phyloP scores from a whole-genome alignment of 106 monocot species.

The Gastrodia elata region DNA sequence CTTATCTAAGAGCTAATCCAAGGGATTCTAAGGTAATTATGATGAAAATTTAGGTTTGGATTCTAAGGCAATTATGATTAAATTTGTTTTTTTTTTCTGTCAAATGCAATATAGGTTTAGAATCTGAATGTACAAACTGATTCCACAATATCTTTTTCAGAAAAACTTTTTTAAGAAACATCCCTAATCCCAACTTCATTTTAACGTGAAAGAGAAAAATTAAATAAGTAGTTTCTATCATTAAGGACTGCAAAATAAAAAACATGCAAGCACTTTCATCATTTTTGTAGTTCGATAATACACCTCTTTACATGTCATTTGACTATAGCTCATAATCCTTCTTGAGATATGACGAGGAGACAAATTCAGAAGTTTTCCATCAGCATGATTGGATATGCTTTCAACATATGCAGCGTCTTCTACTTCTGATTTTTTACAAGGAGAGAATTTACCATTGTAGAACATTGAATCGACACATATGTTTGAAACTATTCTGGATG shows the following conservation, averaged over 20 bases:
- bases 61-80: no score
- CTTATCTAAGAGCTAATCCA: no score
- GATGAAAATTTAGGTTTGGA: no score
- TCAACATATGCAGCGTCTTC: slow-evolving; percentile 27
- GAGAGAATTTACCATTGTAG: slow-evolving; percentile 71
- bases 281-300: slow-evolving; percentile 7
- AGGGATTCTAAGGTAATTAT: no score
- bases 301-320: slow-evolving; percentile 55
- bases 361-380: slow-evolving; percentile 16
- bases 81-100: no score
- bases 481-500: slow-evolving; percentile 76
- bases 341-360: slow-evolving; percentile 28
- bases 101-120: no score
- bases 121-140: no score
- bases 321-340: slow-evolving; percentile 35
- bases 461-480: slow-evolving; percentile 88
- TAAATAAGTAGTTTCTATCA: no score
- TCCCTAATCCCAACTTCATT: no score
- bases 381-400: slow-evolving; percentile 16
- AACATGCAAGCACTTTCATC: neutral
- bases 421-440: slow-evolving; percentile 60
- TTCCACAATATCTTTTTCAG: no score
- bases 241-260: neutral
- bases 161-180: no score
- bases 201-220: no score